Conservation (phyloP, 306 rosid species). For the Hylodesmum podocarpum region DNA sequence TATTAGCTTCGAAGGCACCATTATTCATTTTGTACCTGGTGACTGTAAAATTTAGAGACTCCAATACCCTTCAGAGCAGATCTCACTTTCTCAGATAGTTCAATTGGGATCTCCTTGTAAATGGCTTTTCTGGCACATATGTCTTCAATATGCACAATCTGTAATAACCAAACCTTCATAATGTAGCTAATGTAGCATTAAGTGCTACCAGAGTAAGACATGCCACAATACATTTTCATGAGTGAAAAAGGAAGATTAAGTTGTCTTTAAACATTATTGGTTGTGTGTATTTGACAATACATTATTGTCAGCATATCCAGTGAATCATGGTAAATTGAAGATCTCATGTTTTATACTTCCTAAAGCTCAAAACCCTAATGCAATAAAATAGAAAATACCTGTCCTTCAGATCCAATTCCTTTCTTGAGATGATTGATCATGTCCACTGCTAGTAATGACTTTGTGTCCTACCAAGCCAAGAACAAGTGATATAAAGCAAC, state of each 20-base stretch:
- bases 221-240: slow-evolving; percentile 19
- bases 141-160: slow-evolving; percentile 88
- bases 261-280: slow-evolving; percentile 9
- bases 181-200: slow-evolving; percentile 30
- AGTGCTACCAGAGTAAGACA: neutral
- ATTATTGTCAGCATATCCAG: slow-evolving; percentile 13
- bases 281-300: neutral
- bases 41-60: slow-evolving; percentile 74
- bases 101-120: slow-evolving; percentile 55
- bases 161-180: slow-evolving; percentile 37
- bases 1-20: slow-evolving; percentile 7
- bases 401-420: slow-evolving; percentile 72
- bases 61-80: slow-evolving; percentile 63
- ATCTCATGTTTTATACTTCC: slow-evolving; percentile 19
- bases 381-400: slow-evolving; percentile 46
- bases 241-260: neutral
- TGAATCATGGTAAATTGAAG: neutral
- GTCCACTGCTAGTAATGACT: slow-evolving; percentile 56
- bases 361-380: slow-evolving; percentile 9
- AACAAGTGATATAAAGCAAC: neutral
- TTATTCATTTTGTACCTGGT: slow-evolving; percentile 65
- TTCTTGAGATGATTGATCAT: slow-evolving; percentile 88
- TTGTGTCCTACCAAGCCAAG: slow-evolving; percentile 54
- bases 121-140: slow-evolving; percentile 62
- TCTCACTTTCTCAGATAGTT: slow-evolving; percentile 60